A percentile compares a stretch with the other conserved stretches of the same genome.
phyloP scores from a whole-genome alignment of 2,329 filamentous ascomycete genomes.

The Hymenoscyphus scutula region DNA sequence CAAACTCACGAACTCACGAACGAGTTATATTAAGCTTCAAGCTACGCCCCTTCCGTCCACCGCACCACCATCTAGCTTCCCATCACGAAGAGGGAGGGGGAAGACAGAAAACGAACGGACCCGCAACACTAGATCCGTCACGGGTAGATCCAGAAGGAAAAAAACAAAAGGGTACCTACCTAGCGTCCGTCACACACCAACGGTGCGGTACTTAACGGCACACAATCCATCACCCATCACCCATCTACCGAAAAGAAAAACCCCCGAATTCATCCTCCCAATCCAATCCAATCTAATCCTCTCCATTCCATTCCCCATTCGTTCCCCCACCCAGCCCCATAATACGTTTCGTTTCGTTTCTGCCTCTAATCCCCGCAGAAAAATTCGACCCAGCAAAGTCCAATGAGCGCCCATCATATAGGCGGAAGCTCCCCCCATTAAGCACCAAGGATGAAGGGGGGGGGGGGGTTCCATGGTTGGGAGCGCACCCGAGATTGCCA shows the following conservation, averaged over 20 bases:
- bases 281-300: neutral
- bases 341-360: too few species aligned
- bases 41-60: neutral
- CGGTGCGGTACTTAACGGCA: neutral
- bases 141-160: neutral
- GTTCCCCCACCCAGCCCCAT: neutral
- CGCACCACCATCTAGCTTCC: neutral
- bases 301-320: neutral
- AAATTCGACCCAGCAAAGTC: too few species aligned
- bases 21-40: neutral
- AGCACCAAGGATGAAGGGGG: too few species aligned
- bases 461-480: too few species aligned
- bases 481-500: too few species aligned
- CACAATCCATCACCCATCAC: too few species aligned
- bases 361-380: too few species aligned
- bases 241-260: neutral
- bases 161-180: too few species aligned
- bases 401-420: too few species aligned
- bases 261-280: neutral
- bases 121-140: slow-evolving; percentile 3
- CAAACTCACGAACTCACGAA: too few species aligned
- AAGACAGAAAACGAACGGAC: neutral
- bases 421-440: too few species aligned
- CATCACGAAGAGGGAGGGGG: neutral
- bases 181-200: neutral